Base-by-base conservation (phyloP, 2,329 filamentous ascomycete species). In the Massarina eburnea region DNA sequence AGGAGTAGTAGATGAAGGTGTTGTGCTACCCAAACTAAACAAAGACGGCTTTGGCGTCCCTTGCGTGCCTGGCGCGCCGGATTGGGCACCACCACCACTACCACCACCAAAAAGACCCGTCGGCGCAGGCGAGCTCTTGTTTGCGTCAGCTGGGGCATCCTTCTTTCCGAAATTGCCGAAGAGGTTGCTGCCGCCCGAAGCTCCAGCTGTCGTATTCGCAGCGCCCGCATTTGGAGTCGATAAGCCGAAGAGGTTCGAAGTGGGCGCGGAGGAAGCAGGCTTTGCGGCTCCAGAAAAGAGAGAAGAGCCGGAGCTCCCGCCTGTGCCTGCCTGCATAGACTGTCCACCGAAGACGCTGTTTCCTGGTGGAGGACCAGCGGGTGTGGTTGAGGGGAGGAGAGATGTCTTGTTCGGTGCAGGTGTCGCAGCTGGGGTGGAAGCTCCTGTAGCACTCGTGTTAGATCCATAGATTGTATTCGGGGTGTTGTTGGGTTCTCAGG, bases 331-430 rank as follows among this genome's bases (percentile, higher is more conserved):
- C n/a, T 54, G 49, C 20, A 44, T 43, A 8, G 50, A 43, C 46
- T 57, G 52, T 14, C 47, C 52, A 9, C 60, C 59, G 43, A 69
- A 70, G 9, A 69, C 30, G 44, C 46, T 62, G 35, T 43, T 44
- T 10, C 64, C 66, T 10, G 67, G 65, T 35, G 68, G 68, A 18
- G 64, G 59, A 38, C 68, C 68, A n/a, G 67, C 68, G 34, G 68
- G 68, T 9, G 67, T 71, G 3, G 68, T 72, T 3, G 68, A 71
- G n/a, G 59, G 57, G 22, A 70, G 58, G 27, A 58, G 55, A n/a
- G 62, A 62, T 10, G 70, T 66, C 52, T 71, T 72, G 33, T 55
- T 64, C 15, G 61, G 36, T 10, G 68, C 65, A 10, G 68, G 67
- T 2, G 68, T 71, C 9, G 64, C 66, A 51, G 62, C 45, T 32